Percentiles rank a stretch among this genome's conserved stretches.
Conservation (phyloP, 192 early-diverging fungal species). For the Coemansia umbellata region DNA sequence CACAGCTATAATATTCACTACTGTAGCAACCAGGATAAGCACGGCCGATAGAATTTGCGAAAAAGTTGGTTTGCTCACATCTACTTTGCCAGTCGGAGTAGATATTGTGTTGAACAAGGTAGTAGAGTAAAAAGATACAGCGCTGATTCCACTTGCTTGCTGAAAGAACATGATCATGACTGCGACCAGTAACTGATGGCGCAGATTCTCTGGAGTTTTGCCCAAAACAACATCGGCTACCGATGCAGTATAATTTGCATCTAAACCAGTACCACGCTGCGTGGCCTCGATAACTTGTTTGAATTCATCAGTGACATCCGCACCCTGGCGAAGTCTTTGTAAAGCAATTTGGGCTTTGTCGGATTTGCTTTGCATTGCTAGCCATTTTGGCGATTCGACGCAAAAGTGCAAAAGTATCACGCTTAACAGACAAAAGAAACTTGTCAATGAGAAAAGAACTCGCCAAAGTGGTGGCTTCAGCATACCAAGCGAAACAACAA, state of each 20-base stretch:
- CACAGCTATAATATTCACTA: conserved; percentile 23
- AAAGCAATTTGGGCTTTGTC: conserved; percentile 52
- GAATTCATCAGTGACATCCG: conserved; percentile 56
- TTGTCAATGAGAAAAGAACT: conserved; percentile 57
- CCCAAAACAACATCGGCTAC: conserved; percentile 54
- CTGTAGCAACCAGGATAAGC: conserved; percentile 16
- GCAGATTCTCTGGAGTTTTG: conserved; percentile 51
- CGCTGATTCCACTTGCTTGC: conserved; percentile 78
- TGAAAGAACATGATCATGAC: conserved; percentile 63
- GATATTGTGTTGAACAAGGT: conserved; percentile 54
- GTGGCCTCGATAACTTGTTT: conserved; percentile 44
- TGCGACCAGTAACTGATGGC: conserved; percentile 58
- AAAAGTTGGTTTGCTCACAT: conserved; percentile 16
- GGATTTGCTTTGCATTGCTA: conserved; percentile 54
- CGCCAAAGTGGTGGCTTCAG: conserved; percentile 65
- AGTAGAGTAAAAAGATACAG: conserved; percentile 76
- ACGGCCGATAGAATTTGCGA: conserved; percentile 33
- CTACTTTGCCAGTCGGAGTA: too few species aligned
- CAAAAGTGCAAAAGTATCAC: conserved; percentile 54
- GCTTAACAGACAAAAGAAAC: conserved; percentile 51
- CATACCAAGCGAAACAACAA: conserved; percentile 55
- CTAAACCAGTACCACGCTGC: background rate
- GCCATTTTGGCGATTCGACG: conserved; percentile 73
- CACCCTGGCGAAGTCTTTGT: conserved; percentile 47
- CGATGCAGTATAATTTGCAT: conserved; percentile 5